Conservation (phyloP, 2,329 filamentous ascomycete genomes). For the Ceratocystis colombiana region DNA sequence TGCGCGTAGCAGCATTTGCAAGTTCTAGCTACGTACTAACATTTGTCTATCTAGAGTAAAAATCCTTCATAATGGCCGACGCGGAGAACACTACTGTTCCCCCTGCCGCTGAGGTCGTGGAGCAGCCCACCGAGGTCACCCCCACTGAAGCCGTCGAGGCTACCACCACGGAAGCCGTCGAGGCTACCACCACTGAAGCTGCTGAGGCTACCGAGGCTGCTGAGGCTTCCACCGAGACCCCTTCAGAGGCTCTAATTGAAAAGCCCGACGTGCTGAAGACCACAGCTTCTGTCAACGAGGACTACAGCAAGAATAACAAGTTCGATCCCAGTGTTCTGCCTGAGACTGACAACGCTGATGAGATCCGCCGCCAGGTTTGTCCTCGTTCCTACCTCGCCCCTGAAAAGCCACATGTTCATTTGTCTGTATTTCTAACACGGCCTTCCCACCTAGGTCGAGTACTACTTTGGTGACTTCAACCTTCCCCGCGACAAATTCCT, state of each 20-base stretch:
- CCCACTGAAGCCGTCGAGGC: conserved; percentile 28
- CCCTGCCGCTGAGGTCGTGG: conserved; percentile 28
- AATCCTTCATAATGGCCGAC: conserved; percentile 20
- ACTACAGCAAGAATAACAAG: conserved; percentile 51
- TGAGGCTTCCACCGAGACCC: conserved; percentile 25
- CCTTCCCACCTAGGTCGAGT: conserved; percentile 58
- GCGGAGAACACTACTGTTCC: conserved; percentile 23
- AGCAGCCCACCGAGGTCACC: conserved; percentile 28
- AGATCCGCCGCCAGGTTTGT: conserved; percentile 72
- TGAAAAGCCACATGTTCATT: not conserved
- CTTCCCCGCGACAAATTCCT: conserved; percentile 82
- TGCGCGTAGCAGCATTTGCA: not conserved
- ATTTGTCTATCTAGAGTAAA: not conserved
- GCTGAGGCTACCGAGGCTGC: not conserved
- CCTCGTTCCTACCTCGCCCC: not conserved
- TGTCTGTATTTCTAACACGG: not conserved
- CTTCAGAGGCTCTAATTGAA: conserved; percentile 29
- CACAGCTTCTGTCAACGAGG: conserved; percentile 35
- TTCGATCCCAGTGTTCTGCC: conserved; percentile 58
- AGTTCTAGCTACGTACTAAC: not conserved
- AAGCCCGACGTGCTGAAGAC: conserved; percentile 38
- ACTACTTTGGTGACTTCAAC: conserved; percentile 91
- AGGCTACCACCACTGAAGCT: conserved; percentile 26
- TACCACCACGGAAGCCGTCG: conserved; percentile 27
- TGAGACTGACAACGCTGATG: conserved; percentile 64